These are phyloP conservation scores for Protoeuglena noctilucae DNA, from an alignment of 139 green algal species.

Conservation along the genomic window DNA sequence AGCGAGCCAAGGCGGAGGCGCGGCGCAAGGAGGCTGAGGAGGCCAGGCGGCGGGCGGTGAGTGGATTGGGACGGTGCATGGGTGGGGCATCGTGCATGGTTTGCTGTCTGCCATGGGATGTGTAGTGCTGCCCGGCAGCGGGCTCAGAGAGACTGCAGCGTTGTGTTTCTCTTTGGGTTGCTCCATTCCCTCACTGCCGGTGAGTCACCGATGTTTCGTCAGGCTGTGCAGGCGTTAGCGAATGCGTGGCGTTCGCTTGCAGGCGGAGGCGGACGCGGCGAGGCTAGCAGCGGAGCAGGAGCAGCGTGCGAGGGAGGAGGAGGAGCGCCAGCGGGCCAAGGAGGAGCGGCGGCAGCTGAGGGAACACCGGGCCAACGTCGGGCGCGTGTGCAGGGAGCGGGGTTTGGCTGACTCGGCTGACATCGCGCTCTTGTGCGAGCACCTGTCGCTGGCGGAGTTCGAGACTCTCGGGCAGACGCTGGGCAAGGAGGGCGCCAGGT, in stretches of 20 bases:
- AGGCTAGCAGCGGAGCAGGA: slow-evolving; percentile 16
- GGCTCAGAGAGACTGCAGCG: no score
- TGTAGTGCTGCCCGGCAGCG: slow-evolving; percentile 6
- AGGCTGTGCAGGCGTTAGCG: not conserved
- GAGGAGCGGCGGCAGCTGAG: slow-evolving; percentile 19
- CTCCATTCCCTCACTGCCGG: no score
- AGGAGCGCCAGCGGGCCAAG: slow-evolving; percentile 20
- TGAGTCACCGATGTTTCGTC: no score
- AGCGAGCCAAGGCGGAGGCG: not conserved
- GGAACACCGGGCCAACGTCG: slow-evolving; percentile 22
- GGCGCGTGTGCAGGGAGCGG: slow-evolving; percentile 18
- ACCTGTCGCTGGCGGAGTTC: not conserved
- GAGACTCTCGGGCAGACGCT: no score
- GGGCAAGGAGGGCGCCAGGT: no score
- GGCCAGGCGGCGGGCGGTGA: not conserved
- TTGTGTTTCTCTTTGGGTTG: no score
- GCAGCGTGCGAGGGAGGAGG: slow-evolving; percentile 16
- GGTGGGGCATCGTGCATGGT: not conserved
- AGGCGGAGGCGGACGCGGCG: slow-evolving; percentile 22
- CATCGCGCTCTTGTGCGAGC: not conserved
- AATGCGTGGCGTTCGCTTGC: slow-evolving; percentile 3
- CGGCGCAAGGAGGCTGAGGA: not conserved
- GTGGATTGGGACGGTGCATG: not conserved
- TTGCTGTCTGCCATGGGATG: slow-evolving; percentile 16
- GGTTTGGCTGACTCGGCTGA: slow-evolving; percentile 16